These are phyloP conservation scores for Eleusine indica DNA, from an alignment of 176 grass and related monocot species.

Conservation along the genomic window DNA sequence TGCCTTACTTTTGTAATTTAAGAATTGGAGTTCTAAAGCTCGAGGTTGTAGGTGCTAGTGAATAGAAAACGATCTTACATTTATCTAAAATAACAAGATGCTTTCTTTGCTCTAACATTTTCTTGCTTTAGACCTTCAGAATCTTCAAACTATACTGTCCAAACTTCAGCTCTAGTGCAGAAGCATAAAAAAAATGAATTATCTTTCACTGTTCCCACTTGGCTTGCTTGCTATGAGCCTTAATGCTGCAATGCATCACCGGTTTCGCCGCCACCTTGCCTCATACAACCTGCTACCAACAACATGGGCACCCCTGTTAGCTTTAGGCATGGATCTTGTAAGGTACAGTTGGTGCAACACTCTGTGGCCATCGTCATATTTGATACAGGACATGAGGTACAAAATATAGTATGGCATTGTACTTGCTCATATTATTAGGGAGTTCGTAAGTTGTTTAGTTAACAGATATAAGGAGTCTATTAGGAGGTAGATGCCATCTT, in stretches of 20 bases:
- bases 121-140: background rate
- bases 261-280: background rate
- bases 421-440: background rate
- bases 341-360: background rate
- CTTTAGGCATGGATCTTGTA: background rate
- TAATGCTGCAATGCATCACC: background rate
- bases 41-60: background rate
- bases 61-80: background rate
- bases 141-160: background rate
- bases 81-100: background rate
- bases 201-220: background rate
- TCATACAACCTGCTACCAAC: background rate
- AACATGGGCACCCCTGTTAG: background rate
- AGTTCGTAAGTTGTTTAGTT: background rate
- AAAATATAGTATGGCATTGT: background rate
- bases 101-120: background rate
- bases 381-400: background rate
- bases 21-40: background rate
- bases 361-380: background rate
- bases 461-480: background rate
- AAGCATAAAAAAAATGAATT: background rate
- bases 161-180: background rate
- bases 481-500: background rate
- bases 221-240: background rate
- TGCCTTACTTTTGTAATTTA: conserved; percentile 8